phyloP scores from a whole-genome alignment of 495 filamentous ascomycete species.

The Tuber aestivum region DNA sequence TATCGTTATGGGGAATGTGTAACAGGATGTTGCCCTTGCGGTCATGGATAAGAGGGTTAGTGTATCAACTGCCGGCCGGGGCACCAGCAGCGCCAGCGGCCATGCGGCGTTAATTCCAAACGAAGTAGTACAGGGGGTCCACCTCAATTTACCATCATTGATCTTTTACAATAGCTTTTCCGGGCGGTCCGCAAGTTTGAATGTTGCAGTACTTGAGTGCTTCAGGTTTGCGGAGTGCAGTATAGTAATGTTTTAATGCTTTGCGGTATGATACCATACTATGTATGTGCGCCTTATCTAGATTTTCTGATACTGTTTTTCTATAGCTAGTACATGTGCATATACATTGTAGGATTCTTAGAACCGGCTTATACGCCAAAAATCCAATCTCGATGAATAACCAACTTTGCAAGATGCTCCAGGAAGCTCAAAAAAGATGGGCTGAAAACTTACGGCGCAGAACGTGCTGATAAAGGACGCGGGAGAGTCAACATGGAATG shows the following conservation, averaged over 20 bases:
- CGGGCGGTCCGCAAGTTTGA: neutral
- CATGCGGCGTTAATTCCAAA: neutral
- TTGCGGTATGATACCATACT: neutral
- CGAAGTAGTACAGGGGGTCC: neutral
- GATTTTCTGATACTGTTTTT: neutral
- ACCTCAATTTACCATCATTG: neutral
- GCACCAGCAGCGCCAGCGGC: neutral
- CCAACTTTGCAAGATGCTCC: neutral
- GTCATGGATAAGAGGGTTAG: neutral
- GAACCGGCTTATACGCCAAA: neutral
- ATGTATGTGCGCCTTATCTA: neutral
- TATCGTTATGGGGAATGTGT: neutral
- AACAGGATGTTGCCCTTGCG: neutral
- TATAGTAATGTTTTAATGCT: neutral
- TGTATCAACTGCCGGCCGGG: neutral
- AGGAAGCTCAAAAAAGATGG: neutral
- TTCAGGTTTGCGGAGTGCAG: neutral
- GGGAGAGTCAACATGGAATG: slow-evolving; percentile 27
- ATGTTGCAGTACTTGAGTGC: neutral
- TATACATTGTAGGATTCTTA: neutral
- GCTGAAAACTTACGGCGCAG: neutral
- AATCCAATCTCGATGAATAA: neutral
- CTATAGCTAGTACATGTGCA: neutral
- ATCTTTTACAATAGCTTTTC: neutral
- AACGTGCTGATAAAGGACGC: neutral